phyloP scores from a whole-genome alignment of 345 rosid genomes.

The Eucalyptus pauciflora region DNA sequence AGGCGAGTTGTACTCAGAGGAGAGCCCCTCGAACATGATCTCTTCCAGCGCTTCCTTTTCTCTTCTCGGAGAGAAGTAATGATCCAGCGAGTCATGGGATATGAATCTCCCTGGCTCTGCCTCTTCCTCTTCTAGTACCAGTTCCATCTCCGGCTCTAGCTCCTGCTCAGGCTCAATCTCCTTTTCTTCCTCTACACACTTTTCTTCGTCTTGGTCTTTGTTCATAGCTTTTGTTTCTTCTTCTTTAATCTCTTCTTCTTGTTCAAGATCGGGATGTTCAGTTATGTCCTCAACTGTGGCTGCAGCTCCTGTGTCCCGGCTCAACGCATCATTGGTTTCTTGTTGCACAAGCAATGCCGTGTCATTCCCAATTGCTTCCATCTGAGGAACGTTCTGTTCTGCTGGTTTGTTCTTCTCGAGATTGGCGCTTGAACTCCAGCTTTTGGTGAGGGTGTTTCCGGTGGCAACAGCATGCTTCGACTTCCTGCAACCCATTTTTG shows the following conservation, averaged over 20 bases:
- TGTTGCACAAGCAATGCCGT: neutral
- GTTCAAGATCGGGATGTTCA: neutral
- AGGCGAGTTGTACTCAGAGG: neutral
- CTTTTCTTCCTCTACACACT: neutral
- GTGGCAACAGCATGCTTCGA: slow-evolving; percentile 55
- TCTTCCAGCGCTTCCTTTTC: slow-evolving; percentile 13
- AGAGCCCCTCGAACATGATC: neutral
- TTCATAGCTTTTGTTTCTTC: neutral
- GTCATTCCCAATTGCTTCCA: neutral
- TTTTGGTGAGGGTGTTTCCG: slow-evolving; percentile 26
- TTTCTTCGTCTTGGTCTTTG: neutral
- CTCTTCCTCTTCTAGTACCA: neutral
- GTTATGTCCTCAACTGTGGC: neutral
- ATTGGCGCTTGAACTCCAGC: neutral
- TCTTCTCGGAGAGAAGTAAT: slow-evolving; percentile 16
- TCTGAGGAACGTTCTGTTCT: neutral
- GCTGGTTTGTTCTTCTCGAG: neutral
- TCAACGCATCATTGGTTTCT: neutral
- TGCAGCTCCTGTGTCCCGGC: neutral
- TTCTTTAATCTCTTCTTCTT: neutral
- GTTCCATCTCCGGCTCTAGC: neutral
- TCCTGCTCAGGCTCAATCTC: neutral
- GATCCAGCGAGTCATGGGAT: slow-evolving; percentile 10
- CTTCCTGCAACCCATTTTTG: slow-evolving; percentile 60
- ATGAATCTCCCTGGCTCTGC: slow-evolving; percentile 2